phyloP scores from a whole-genome alignment of 495 filamentous ascomycete species.

The Annulohypoxylon stygium region DNA sequence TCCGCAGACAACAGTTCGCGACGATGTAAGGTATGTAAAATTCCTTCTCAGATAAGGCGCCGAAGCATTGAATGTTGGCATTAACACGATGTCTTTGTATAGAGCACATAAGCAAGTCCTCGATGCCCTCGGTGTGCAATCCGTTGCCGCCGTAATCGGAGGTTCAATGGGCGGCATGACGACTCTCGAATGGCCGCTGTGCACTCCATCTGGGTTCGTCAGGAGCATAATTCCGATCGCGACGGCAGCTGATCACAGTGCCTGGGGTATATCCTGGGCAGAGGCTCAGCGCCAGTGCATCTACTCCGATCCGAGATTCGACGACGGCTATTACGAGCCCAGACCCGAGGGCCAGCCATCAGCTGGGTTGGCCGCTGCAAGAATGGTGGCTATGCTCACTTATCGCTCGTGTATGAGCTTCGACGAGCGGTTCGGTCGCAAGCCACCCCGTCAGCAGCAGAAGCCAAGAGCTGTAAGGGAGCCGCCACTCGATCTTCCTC shows the following conservation, averaged over 20 bases:
- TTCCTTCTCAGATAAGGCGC: background rate
- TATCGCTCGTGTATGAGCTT: slow-evolving; percentile 55
- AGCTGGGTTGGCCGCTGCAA: slow-evolving; percentile 51
- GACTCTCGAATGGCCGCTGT: slow-evolving; percentile 56
- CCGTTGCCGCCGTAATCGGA: slow-evolving; percentile 53
- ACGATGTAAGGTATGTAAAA: slow-evolving; percentile 54
- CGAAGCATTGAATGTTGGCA: background rate
- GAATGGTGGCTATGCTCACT: slow-evolving; percentile 59
- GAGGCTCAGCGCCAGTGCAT: slow-evolving; percentile 56
- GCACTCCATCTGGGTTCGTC: slow-evolving; percentile 48
- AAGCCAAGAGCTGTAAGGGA: slow-evolving; percentile 33
- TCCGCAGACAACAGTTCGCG: slow-evolving; percentile 55
- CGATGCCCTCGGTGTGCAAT: slow-evolving; percentile 52
- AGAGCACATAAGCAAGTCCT: slow-evolving; percentile 56
- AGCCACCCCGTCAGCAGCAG: slow-evolving; percentile 42
- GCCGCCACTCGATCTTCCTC: slow-evolving; percentile 40
- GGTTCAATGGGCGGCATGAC: slow-evolving; percentile 58
- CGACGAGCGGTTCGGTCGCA: slow-evolving; percentile 53
- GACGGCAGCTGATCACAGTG: slow-evolving; percentile 53
- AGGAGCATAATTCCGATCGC: slow-evolving; percentile 53
- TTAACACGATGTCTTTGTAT: slow-evolving; percentile 8
- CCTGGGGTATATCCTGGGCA: slow-evolving; percentile 57
- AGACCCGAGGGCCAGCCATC: slow-evolving; percentile 50
- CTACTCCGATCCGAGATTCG: slow-evolving; percentile 51
- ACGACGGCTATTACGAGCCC: slow-evolving; percentile 53